Base-by-base conservation (phyloP, 1,284 basidiomycete species). In the Fomes fomentarius region DNA sequence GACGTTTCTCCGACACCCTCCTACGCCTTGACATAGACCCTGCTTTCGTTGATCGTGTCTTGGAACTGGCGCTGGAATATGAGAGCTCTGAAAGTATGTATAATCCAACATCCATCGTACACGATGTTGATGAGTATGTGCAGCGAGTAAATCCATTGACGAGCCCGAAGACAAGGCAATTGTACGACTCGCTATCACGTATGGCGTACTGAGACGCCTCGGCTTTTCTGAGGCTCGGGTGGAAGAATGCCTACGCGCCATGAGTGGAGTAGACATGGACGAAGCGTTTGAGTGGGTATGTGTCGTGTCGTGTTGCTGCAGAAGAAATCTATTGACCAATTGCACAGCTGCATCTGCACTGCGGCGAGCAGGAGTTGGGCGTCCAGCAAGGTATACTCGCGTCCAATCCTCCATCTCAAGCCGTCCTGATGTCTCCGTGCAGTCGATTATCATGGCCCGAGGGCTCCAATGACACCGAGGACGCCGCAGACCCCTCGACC, bases 201-300 rank as follows among this genome's bases (percentile, higher is more conserved):
- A 92, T 66, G 90, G 92, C 25, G 82, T 93, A 17, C 77, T 99
- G n/a, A 78, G 89, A 55, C 81, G 89, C 48, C 77, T 96, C n/a
- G 94, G 93, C 1, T 96, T 96, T 70, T 72, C 82, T 0, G 84
- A 91, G 60, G 79, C 76, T 8, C 78, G 85, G 54, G 85, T 94
- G 9, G 78, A 84, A 48, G 78, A 87, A 57, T 95, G 93, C 61
- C 71, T 97, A 14, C 73, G 71, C 48, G 71, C 74, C 19, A 85
- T 89, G 30, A 71, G 78, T 30, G 83, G 85, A 1, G 75, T 92
- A 17, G 92, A 95, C 7, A 77, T 97, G 37, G 94, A 98, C 19
- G 92, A 96, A 52, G 94, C 92, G n/a, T 80, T 93, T 52, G 91
- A 94, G 66, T 97, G 94, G 94, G 94, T 96, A 63, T 57, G 85